Conservation (phyloP, 805 yeast species). For the Candida railenensis region DNA sequence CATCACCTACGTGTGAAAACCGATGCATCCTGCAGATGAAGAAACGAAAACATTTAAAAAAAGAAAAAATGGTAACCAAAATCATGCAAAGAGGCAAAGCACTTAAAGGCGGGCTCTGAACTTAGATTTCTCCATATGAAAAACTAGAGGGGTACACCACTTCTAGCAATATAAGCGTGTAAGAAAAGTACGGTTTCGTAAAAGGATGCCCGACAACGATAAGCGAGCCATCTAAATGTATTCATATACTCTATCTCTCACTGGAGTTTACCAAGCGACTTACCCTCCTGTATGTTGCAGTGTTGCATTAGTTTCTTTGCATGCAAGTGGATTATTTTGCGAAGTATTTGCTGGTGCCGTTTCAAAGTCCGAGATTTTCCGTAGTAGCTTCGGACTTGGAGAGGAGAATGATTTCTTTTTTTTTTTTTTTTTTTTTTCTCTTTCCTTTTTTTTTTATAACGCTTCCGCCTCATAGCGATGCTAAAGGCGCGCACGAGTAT, state of each 20-base stretch:
- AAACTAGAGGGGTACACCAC: neutral
- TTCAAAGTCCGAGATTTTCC: neutral
- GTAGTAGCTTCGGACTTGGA: neutral
- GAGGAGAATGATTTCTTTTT: neutral
- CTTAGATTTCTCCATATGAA: neutral
- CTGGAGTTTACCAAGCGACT: too few relatives aligned
- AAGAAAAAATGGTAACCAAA: neutral
- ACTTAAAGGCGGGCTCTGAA: neutral
- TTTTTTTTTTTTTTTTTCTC: neutral
- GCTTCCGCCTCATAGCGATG: too few relatives aligned
- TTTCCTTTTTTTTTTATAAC: neutral
- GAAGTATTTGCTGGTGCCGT: neutral
- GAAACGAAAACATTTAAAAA: neutral
- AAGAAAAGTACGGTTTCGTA: neutral
- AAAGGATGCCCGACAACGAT: too few relatives aligned
- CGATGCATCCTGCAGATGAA: conserved; percentile 1
- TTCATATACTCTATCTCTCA: too few relatives aligned
- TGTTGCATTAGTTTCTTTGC: too few relatives aligned
- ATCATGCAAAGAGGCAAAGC: neutral
- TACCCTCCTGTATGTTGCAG: too few relatives aligned
- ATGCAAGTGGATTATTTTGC: too few relatives aligned
- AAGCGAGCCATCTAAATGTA: too few relatives aligned
- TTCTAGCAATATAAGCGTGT: neutral
- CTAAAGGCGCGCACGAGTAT: neutral
- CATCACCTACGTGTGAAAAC: neutral